A percentile compares a stretch with the other conserved stretches of the same genome.
Evolutionary conservation across 2,329 filamentous ascomycete species (phyloP).

Genomic region (Rutstroemia sp.): DNA sequence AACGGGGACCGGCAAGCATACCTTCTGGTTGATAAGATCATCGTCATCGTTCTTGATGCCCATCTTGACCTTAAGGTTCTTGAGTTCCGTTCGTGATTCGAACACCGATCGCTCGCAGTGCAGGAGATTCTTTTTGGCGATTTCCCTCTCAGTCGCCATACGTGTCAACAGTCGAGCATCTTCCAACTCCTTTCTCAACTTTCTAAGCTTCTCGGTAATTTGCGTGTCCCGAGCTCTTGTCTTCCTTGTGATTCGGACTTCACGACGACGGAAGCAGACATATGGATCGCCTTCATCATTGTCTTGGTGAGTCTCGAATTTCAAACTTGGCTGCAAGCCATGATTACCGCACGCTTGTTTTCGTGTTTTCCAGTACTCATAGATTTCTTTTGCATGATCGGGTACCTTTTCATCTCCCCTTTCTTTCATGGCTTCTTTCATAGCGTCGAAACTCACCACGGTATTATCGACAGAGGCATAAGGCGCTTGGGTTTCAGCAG

Average conservation of each 20-base stretch:
- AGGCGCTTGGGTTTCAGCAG: conserved; percentile 73
- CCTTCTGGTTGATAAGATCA: conserved; percentile 90
- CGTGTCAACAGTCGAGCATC: conserved; percentile 75
- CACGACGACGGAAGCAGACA: conserved; percentile 92
- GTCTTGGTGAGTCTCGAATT: conserved; percentile 90
- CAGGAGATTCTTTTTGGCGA: conserved; percentile 70
- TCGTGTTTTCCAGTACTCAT: conserved; percentile 80
- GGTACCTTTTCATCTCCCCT: conserved; percentile 39
- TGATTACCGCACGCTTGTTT: conserved; percentile 61
- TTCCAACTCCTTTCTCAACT: conserved; percentile 83
- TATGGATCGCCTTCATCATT: conserved; percentile 95
- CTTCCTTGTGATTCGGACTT: conserved; percentile 90
- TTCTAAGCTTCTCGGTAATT: conserved; percentile 89
- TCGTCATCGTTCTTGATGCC: conserved; percentile 85
- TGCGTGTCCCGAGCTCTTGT: conserved; percentile 90
- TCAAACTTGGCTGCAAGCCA: conserved; percentile 69
- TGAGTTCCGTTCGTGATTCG: conserved; percentile 72
- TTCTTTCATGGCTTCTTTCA: conserved; percentile 59
- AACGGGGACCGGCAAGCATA: conserved; percentile 39
- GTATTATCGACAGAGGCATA: conserved; percentile 87
- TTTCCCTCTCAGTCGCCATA: conserved; percentile 71
- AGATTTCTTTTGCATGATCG: conserved; percentile 65
- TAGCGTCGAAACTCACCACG: conserved; percentile 68
- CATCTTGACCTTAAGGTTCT: conserved; percentile 80
- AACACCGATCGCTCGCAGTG: conserved; percentile 71